A percentile compares a stretch with the other conserved stretches of the same genome.
Conservation (phyloP, 2,329 filamentous ascomycete species). For the Colletotrichum musicola region DNA sequence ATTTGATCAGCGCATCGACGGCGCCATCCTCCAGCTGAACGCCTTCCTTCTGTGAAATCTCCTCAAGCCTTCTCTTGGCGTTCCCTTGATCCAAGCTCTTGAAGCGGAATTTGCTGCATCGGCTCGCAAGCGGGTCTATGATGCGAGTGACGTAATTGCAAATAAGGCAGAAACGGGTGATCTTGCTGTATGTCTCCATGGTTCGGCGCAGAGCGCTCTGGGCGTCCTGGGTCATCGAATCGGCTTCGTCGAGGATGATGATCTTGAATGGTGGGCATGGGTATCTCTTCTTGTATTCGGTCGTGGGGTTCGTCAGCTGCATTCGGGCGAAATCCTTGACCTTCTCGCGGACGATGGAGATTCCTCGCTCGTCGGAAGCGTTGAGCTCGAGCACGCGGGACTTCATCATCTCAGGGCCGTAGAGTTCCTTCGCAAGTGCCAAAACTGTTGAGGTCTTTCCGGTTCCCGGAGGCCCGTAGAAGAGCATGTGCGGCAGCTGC, state of each 20-base stretch:
- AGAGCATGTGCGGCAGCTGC: conserved; percentile 97
- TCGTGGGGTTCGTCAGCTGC: conserved; percentile 86
- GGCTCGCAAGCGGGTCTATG: conserved; percentile 92
- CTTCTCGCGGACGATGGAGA: conserved; percentile 96
- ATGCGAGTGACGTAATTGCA: conserved; percentile 99
- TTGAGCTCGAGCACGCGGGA: conserved; percentile 98
- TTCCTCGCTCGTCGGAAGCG: conserved; percentile 98
- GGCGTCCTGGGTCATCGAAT: conserved; percentile 99
- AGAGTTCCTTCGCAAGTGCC: conserved; percentile 96
- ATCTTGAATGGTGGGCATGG: conserved; percentile 99
- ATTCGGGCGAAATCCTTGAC: conserved; percentile 98
- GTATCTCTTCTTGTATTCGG: conserved; percentile 77
- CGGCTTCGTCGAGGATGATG: conserved; percentile 97
- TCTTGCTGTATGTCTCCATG: conserved; percentile 98
- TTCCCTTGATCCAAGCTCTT: conserved; percentile 93
- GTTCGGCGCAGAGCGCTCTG: conserved; percentile 92
- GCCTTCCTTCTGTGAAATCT: conserved; percentile 85
- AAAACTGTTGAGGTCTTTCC: conserved; percentile 99
- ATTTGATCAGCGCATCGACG: conserved; percentile 84
- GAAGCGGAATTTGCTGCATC: conserved; percentile 98
- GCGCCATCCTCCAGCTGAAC: conserved; percentile 83
- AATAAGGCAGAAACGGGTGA: conserved; percentile 96
- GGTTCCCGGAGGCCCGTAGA: conserved; percentile 97
- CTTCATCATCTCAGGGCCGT: conserved; percentile 93
- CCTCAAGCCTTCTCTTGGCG: conserved; percentile 80